phyloP scores from a whole-genome alignment of 805 yeast genomes.

The Saccharomycodes ludwigii region DNA sequence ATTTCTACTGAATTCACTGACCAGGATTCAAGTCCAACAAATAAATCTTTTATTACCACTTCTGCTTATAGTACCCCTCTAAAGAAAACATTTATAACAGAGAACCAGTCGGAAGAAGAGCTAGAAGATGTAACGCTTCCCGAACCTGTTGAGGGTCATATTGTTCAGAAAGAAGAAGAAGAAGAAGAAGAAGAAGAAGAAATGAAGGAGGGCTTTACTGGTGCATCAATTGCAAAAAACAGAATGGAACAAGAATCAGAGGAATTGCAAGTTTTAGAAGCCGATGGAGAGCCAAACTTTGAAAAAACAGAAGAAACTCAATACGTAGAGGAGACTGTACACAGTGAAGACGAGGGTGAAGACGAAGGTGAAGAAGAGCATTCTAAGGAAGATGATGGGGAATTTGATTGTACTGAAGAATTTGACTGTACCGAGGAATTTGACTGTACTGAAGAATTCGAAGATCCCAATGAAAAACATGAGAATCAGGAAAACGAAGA shows the following conservation, averaged over 20 bases:
- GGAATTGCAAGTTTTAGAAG: constrained; percentile 7
- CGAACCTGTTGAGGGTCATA: constrained; percentile 6
- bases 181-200: constrained; percentile 4
- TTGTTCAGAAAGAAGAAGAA: constrained; percentile 4
- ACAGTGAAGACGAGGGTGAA: constrained; percentile 3
- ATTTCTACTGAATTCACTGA: constrained; percentile 12
- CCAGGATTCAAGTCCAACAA: not conserved
- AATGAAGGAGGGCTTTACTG: constrained; percentile 1
- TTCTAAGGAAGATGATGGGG: not conserved
- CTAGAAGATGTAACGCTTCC: constrained; percentile 1
- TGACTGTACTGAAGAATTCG: not conserved
- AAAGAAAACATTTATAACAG: not conserved
- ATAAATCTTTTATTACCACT: not conserved
- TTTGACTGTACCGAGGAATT: constrained; percentile 1
- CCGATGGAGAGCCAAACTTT: constrained; percentile 6
- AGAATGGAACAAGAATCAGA: constrained; percentile 8
- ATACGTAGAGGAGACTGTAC: constrained; percentile 2
- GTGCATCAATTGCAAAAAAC: constrained; percentile 1
- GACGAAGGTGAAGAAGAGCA: constrained; percentile 23
- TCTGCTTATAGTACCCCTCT: not conserved
- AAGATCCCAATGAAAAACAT: not conserved
- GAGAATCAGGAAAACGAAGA: not conserved
- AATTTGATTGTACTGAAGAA: not conserved
- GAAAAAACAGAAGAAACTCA: constrained; percentile 4
- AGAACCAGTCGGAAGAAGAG: constrained; percentile 4